phyloP scores from a whole-genome alignment of 345 rosid genomes.

The Populus nigra region DNA sequence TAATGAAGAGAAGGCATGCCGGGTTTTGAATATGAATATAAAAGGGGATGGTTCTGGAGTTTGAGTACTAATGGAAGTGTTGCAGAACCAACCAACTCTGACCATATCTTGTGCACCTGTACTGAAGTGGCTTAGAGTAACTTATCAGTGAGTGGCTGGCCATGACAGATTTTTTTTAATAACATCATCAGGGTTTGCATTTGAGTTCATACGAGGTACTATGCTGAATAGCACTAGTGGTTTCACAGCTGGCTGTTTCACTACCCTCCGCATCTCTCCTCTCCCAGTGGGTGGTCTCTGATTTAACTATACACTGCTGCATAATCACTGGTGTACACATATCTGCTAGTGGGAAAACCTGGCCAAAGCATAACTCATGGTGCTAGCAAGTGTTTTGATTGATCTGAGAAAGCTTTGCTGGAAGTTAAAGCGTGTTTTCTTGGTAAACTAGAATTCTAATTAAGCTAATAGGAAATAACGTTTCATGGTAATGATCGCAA shows the following conservation, averaged over 20 bases:
- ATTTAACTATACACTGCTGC: not conserved
- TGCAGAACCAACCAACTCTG: not conserved
- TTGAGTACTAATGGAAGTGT: constrained; percentile 7
- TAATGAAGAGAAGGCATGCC: constrained; percentile 48
- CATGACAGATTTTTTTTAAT: not conserved
- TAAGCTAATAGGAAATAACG: no score
- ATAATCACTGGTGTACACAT: not conserved
- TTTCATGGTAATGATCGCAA: no score
- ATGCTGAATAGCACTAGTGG: not conserved
- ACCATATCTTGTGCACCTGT: not conserved
- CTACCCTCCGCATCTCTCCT: not conserved
- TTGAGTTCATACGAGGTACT: not conserved
- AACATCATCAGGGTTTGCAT: not conserved
- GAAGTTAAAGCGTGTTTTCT: no score
- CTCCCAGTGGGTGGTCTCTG: not conserved
- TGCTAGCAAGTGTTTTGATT: not conserved
- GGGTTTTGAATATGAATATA: constrained; percentile 42
- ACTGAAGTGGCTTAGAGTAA: not conserved
- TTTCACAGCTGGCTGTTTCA: not conserved
- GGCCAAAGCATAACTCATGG: not conserved
- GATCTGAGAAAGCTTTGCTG: no score
- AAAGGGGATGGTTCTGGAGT: constrained; percentile 34
- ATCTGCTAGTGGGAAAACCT: not conserved
- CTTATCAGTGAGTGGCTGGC: not conserved
- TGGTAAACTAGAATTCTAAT: no score